Evolutionary conservation across 371 early-diverging fungal species (phyloP).

Genomic region (Zancudomyces culisetae): DNA sequence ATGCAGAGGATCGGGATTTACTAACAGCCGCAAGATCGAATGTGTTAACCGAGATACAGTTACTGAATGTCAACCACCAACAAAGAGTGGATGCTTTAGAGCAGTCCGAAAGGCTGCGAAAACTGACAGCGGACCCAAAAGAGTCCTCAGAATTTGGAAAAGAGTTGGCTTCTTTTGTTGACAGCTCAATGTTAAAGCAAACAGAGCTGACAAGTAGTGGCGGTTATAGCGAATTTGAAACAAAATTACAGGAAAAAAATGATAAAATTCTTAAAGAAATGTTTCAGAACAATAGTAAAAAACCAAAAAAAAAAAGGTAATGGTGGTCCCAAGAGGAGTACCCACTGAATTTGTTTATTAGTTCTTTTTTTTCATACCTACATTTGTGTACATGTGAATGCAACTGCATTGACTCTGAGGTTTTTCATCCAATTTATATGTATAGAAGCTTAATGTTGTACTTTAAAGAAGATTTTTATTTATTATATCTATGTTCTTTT

Average conservation of each 20-base stretch:
- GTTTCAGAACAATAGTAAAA: conserved; percentile 19
- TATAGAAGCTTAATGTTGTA: neutral
- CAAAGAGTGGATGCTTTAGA: conserved; percentile 46
- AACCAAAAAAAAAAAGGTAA: neutral
- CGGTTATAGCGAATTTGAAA: conserved; percentile 44
- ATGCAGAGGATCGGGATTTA: conserved; percentile 40
- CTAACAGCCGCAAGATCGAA: conserved; percentile 33
- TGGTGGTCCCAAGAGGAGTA: neutral
- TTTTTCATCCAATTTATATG: neutral
- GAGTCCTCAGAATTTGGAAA: conserved; percentile 48
- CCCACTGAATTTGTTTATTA: neutral
- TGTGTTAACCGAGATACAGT: conserved; percentile 44
- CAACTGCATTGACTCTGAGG: too few species aligned
- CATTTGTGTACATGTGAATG: too few species aligned
- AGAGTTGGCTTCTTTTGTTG: conserved; percentile 46
- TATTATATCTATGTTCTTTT: neutral
- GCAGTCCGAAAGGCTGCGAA: conserved; percentile 39
- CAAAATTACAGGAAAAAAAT: conserved; percentile 36
- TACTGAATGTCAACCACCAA: conserved; percentile 42
- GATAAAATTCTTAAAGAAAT: conserved; percentile 35
- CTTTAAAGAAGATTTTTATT: neutral
- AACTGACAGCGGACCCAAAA: conserved; percentile 35
- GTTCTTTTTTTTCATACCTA: too few species aligned
- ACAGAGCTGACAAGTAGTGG: conserved; percentile 46
- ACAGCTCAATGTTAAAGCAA: too few species aligned